A percentile compares a stretch with the other conserved stretches of the same genome.
These are phyloP conservation scores for Macrophomina phaseolina DNA, from an alignment of 2,329 filamentous ascomycete genomes.

Conservation along the genomic window DNA sequence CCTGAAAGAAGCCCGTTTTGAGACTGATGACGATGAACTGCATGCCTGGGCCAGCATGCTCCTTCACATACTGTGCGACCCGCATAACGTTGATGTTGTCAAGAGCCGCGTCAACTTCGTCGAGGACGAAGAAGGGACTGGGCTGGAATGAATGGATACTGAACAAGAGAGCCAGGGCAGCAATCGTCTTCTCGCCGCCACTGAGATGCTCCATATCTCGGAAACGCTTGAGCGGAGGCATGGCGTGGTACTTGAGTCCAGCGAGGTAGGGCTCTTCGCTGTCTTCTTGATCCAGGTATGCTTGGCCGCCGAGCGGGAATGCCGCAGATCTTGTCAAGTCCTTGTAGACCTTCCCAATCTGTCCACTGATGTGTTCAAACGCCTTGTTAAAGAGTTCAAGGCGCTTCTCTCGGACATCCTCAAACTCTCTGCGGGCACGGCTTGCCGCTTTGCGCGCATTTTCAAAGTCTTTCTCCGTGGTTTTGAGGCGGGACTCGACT, in stretches of 20 bases:
- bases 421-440: slow-evolving; percentile 81
- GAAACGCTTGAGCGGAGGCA: slow-evolving; percentile 98
- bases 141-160: slow-evolving; percentile 97
- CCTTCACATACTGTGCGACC: slow-evolving; percentile 93
- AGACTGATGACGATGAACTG: slow-evolving; percentile 98
- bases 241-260: slow-evolving; percentile 97
- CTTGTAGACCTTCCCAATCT: slow-evolving; percentile 92
- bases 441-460: slow-evolving; percentile 77
- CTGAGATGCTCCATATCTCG: slow-evolving; percentile 98
- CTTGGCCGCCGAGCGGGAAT: slow-evolving; percentile 89
- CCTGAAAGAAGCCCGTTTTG: slow-evolving; percentile 94
- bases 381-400: slow-evolving; percentile 94
- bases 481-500: slow-evolving; percentile 80
- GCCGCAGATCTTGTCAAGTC: slow-evolving; percentile 88
- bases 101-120: slow-evolving; percentile 97
- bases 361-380: slow-evolving; percentile 91
- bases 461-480: slow-evolving; percentile 88
- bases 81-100: slow-evolving; percentile 97
- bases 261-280: slow-evolving; percentile 95
- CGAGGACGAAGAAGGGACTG: slow-evolving; percentile 94
- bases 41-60: slow-evolving; percentile 95
- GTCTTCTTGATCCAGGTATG: slow-evolving; percentile 93
- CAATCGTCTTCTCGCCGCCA: slow-evolving; percentile 98
- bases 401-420: slow-evolving; percentile 78
- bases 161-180: slow-evolving; percentile 92